Percentiles rank a stretch among this genome's conserved stretches.
Conservation (phyloP, 257 asterid genomes). For the Oldenlandia corymbosa region DNA sequence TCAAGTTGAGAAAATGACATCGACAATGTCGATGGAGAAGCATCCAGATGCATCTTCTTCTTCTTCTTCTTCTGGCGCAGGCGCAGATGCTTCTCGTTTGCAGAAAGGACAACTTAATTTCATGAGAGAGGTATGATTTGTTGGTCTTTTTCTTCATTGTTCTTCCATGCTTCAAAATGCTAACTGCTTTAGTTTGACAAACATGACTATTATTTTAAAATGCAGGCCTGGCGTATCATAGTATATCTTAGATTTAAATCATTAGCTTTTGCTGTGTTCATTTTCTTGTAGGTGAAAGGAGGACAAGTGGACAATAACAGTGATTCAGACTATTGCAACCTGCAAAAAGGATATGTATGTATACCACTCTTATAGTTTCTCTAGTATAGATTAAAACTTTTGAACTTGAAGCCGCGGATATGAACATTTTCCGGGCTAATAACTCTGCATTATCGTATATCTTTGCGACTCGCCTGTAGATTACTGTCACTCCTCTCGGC, state of each 20-base stretch:
- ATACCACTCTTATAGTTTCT: background rate
- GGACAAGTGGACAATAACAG: slow-evolving; percentile 38
- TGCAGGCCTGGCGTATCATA: no score
- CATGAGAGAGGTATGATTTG: slow-evolving; percentile 60
- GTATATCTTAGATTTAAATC: no score
- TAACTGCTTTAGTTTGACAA: no score
- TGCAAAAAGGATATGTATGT: slow-evolving; percentile 78
- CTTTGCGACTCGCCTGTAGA: no score
- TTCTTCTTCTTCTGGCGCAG: no score
- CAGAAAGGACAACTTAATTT: slow-evolving; percentile 45
- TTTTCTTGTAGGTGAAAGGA: slow-evolving; percentile 59
- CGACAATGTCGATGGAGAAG: slow-evolving; percentile 69
- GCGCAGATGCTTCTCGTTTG: slow-evolving; percentile 30
- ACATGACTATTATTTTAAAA: no score
- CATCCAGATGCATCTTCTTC: slow-evolving; percentile 31
- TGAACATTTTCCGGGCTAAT: background rate
- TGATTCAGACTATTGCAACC: slow-evolving; percentile 58
- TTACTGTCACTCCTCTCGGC: slow-evolving; percentile 69
- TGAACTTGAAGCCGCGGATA: background rate
- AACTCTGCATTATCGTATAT: no score
- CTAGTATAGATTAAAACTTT: no score
- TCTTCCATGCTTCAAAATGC: background rate
- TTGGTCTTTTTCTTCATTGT: slow-evolving; percentile 10
- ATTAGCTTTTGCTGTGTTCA: background rate
- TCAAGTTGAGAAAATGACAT: slow-evolving; percentile 61